Base-by-base conservation (phyloP, 208 protist genomes). In the Acanthamoeba castellanii region DNA sequence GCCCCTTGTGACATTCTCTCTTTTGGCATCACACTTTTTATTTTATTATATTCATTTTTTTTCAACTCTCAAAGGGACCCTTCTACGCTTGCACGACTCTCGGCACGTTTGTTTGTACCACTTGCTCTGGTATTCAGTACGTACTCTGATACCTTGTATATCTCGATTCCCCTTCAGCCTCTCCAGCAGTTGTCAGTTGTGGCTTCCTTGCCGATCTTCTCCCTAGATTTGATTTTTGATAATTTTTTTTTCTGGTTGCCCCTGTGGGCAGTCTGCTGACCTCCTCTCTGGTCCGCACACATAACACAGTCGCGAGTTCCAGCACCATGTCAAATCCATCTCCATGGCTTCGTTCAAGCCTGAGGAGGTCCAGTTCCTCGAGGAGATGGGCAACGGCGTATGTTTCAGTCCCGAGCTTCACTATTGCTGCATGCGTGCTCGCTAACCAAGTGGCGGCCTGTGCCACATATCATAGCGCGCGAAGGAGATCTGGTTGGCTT, bases 61-160 rank as follows among this genome's bases (percentile, higher is more conserved):
- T 4, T 32, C 70, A 7, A 32, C 32, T 20, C 61, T 61, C 22
- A 95, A 0, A 96, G 95, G 96, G 96, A 32, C 94, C 96, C 61
- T 95, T 97, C 13, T 97, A 97, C 94, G 96, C 85, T 6, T 85
- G 72, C 52, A 90, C 95, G 20, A 95, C 96, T 47, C 55, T 97
- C 20, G 93, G 76, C 22, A 97, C 96, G 3, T 97, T 97, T 85
- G 95, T 97, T 30, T 97, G 96, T 59, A 76, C 87, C 30, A 92
- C 93, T 47, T 97, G 96, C 89, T 94, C 93, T 70, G 96, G 96
- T 66, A 97, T 97, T 32, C 96, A 97, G 95, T 97, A 92, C 70
- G 94, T 90, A 18, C 42, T 42, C 34, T 7, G n/a, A n/a, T n/a
- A n/a, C n/a, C n/a, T n/a, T n/a, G n/a, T n/a, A n/a, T 18, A 1